A percentile compares a stretch with the other conserved stretches of the same genome.
These are phyloP conservation scores for Ophiostoma australiae DNA, from an alignment of 2,329 filamentous ascomycete genomes.

Conservation along the genomic window DNA sequence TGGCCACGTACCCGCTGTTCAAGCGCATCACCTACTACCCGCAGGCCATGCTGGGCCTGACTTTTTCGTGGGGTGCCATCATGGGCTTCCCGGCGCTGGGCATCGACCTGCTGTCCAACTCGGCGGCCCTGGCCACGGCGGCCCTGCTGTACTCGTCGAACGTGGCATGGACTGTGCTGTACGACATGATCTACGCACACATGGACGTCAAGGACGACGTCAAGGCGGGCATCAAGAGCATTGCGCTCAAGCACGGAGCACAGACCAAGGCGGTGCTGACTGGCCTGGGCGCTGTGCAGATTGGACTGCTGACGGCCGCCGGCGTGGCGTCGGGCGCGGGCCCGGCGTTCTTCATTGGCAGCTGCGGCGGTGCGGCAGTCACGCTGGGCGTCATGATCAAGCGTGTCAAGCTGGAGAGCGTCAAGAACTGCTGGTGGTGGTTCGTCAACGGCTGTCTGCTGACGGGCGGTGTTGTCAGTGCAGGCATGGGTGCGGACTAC, in stretches of 20 bases:
- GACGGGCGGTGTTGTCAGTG: slow-evolving; percentile 58
- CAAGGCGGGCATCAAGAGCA: slow-evolving; percentile 84
- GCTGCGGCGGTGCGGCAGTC: slow-evolving; percentile 59
- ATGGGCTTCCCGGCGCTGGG: slow-evolving; percentile 84
- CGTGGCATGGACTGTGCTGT: slow-evolving; percentile 79
- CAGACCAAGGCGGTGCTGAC: slow-evolving; percentile 72
- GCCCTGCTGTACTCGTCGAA: slow-evolving; percentile 70
- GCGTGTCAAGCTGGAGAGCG: slow-evolving; percentile 59
- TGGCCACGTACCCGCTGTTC: slow-evolving; percentile 72
- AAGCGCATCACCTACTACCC: slow-evolving; percentile 87
- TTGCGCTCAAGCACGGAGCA: slow-evolving; percentile 71
- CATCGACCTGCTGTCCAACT: slow-evolving; percentile 64
- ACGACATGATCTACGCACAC: slow-evolving; percentile 91
- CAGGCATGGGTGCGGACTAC: slow-evolving; percentile 58
- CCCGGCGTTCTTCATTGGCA: slow-evolving; percentile 62
- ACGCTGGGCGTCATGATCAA: slow-evolving; percentile 63
- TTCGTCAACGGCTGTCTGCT: slow-evolving; percentile 67
- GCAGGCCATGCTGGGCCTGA: slow-evolving; percentile 74
- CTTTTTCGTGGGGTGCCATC: slow-evolving; percentile 84
- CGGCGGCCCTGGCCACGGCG: slow-evolving; percentile 59
- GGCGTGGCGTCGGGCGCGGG: slow-evolving; percentile 64
- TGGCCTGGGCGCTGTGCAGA: slow-evolving; percentile 63
- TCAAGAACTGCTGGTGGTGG: slow-evolving; percentile 71
- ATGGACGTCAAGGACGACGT: slow-evolving; percentile 85
- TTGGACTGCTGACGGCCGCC: slow-evolving; percentile 64